These are phyloP conservation scores for Inga laurina DNA, from an alignment of 306 rosid genomes.

Conservation along the genomic window DNA sequence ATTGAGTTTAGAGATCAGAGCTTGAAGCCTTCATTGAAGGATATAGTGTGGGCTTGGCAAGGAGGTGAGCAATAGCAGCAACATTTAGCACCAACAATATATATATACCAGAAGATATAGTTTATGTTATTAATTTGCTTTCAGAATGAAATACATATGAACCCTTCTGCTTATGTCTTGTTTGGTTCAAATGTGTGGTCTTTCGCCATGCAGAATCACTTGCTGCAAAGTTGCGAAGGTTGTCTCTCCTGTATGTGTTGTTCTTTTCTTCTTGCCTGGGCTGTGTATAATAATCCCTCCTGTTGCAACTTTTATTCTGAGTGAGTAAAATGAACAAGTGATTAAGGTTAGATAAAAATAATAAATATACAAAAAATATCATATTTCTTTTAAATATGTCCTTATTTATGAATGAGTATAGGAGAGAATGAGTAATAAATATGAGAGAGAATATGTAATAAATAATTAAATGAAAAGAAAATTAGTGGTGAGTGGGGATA, in stretches of 20 bases:
- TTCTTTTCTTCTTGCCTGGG: not conserved
- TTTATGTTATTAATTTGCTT: not conserved
- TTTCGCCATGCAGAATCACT: not conserved
- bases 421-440: no score
- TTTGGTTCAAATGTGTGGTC: not conserved
- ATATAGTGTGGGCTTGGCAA: slow-evolving; percentile 93
- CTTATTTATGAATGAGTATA: no score
- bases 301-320: no score
- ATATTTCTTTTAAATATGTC: no score
- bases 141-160: not conserved
- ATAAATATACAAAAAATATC: no score
- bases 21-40: slow-evolving; percentile 79
- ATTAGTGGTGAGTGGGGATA: no score
- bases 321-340: no score
- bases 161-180: not conserved
- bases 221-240: not conserved
- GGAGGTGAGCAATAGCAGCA: slow-evolving; percentile 35
- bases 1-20: slow-evolving; percentile 59
- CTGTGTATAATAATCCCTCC: not conserved
- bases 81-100: not conserved
- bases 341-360: no score
- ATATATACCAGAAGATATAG: not conserved
- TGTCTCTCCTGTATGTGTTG: not conserved
- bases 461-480: no score
- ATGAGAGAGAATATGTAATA: no score